Evolutionary conservation across 2,329 filamentous ascomycete genomes (phyloP), one percentile per base, ranked within the genome.

Genomic region (Scolecobasidium constrictum): DNA sequence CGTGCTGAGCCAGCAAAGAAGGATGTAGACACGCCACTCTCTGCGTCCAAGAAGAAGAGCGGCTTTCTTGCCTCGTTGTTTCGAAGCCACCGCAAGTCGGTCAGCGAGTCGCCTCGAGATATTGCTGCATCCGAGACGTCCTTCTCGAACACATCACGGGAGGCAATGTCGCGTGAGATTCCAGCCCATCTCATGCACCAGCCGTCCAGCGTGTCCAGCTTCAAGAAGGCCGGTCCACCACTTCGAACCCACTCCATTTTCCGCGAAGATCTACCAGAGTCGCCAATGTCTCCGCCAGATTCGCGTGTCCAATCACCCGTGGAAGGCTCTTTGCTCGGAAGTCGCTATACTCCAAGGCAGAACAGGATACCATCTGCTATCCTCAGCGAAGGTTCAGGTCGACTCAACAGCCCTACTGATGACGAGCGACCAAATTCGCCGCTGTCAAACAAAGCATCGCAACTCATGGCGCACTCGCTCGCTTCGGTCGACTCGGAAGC

Each of bases 401-500:
- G 36, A 19, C 20, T 44, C 17, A 34, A 34, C 35, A 34, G 36
- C 15, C 35, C 22, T 4, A 28, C 56, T 34, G 39, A 59, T 11
- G 51, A 51, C 13, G 47, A 55, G 2, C 50, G 54, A 16, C 56
- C 26, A 21, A 13, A 6, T 7, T 38, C 7, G 6, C 9, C 15
- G 7, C 20, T 7, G 7, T 15, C 16, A 16, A 26, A 55, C 52
- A 11, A 46, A 17, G 43, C 51, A 17, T 52, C 55, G 16, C 57
- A 56, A 11, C 46, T 57, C 23, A 62, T 87, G 56, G 86, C 87
- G 21, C 82, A 88, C 59, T 96, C 90, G 0, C 71, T 96, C 15
- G 92, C 87, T 2, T 95, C 88, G 0, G 86, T 96, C 46, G 92
- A 95, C 56, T 95, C 88, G 0, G 92, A 98, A 65, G 92, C 77